phyloP scores from a whole-genome alignment of 257 asterid genomes.

The Mentha longifolia region DNA sequence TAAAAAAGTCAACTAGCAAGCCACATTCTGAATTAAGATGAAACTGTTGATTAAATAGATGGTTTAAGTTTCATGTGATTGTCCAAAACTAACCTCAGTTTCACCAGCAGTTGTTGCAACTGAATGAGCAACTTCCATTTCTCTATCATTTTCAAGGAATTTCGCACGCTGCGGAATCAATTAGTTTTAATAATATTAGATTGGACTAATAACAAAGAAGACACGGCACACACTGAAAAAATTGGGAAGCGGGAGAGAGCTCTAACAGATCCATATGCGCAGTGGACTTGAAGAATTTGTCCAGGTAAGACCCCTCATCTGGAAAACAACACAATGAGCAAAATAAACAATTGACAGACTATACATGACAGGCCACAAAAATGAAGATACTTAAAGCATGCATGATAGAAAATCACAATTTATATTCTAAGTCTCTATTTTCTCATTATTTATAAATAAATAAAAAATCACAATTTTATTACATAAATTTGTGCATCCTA shows the following conservation, averaged over 20 bases:
- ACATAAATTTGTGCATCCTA: too few relatives aligned
- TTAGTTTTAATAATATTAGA: conserved; percentile 20
- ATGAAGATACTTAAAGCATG: conserved; percentile 13
- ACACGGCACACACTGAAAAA: background rate
- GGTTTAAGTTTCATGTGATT: conserved; percentile 6
- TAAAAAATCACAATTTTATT: too few relatives aligned
- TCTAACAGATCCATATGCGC: conserved; percentile 73
- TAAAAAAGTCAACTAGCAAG: background rate
- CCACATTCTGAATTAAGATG: conserved; percentile 18
- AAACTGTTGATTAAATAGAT: conserved; percentile 4
- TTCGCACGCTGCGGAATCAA: conserved; percentile 73
- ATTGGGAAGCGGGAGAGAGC: conserved; percentile 43
- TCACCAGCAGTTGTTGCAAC: conserved; percentile 95
- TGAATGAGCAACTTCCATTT: conserved; percentile 96
- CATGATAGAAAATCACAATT: too few relatives aligned
- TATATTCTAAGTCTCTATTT: too few relatives aligned
- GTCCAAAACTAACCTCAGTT: conserved; percentile 72
- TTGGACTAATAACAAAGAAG: conserved; percentile 22
- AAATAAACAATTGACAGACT: conserved; percentile 11
- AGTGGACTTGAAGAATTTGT: conserved; percentile 80
- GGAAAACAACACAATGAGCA: conserved; percentile 34
- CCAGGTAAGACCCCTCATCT: conserved; percentile 89
- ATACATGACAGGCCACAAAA: background rate
- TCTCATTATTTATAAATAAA: too few relatives aligned
- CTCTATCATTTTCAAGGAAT: conserved; percentile 85